Evolutionary conservation across 2,329 filamentous ascomycete genomes (phyloP).

Genomic region (Rhynchosporium agropyri): DNA sequence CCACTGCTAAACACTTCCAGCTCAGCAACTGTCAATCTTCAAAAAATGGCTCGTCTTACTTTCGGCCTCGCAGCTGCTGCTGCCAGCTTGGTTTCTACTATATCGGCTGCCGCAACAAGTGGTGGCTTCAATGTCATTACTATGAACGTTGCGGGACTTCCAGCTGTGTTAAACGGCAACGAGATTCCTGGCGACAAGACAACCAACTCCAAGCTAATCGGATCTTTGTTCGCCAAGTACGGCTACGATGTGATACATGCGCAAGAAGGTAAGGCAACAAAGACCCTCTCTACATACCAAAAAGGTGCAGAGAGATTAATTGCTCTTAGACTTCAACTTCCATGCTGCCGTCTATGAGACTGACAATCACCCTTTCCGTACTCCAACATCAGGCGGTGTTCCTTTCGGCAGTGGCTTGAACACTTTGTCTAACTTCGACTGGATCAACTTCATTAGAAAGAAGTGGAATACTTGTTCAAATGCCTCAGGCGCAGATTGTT

Average conservation of each 20-base stretch:
- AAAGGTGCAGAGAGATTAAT: not conserved
- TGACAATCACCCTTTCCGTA: slow-evolving; percentile 61
- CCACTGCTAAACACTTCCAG: not conserved
- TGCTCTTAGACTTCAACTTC: slow-evolving; percentile 60
- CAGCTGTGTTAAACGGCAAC: slow-evolving; percentile 58
- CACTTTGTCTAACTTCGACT: slow-evolving; percentile 61
- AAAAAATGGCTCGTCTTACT: slow-evolving; percentile 23
- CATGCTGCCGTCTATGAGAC: slow-evolving; percentile 64
- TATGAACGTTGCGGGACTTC: slow-evolving; percentile 64
- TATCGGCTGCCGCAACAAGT: slow-evolving; percentile 37
- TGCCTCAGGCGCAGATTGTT: slow-evolving; percentile 59
- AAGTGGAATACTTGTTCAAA: slow-evolving; percentile 63
- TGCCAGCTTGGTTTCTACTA: slow-evolving; percentile 20
- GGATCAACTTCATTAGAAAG: slow-evolving; percentile 56
- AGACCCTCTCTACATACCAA: not conserved
- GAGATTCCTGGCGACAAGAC: slow-evolving; percentile 64
- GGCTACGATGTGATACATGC: slow-evolving; percentile 65
- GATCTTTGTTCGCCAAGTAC: slow-evolving; percentile 57
- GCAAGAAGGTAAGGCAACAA: slow-evolving; percentile 52
- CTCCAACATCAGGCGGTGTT: slow-evolving; percentile 66
- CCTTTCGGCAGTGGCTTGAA: slow-evolving; percentile 66
- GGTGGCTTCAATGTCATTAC: slow-evolving; percentile 55
- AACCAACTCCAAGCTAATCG: slow-evolving; percentile 59
- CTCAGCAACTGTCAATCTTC: slow-evolving; percentile 5
- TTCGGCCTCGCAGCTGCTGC: slow-evolving; percentile 26